Base-by-base conservation (phyloP, 2,329 filamentous ascomycete species). In the Nemania diffusa region DNA sequence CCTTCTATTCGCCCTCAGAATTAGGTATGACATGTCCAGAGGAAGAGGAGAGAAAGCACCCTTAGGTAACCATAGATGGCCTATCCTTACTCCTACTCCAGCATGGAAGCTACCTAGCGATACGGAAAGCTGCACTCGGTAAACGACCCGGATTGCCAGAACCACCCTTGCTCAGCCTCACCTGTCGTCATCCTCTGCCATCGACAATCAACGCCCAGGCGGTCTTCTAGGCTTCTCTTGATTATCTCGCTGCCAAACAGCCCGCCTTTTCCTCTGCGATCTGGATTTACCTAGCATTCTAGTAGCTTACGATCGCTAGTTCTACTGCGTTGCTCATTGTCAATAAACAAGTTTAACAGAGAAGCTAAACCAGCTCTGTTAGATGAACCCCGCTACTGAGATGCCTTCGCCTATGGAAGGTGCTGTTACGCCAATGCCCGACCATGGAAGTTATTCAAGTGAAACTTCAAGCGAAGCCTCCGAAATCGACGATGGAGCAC, bases 401-500 rank as follows among this genome's bases (percentile, higher is more conserved):
- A 68, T 69, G 65, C 20, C 57, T 13, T 57, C 57, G 2, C 53
- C 37, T 34, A 61, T 50, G 44, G 27, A 61, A 24, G 50, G 37
- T 15, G 51, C 51, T 22, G n/a, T 27, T 32, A 27, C 48, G 20
- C 50, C 52, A 3, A 24, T 55, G n/a, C 17, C 22, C n/a, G 44
- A 22, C 6, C 1, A 50, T 29, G 46, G 48, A 3, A 27, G 53
- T 20, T 58, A 58, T 27, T 61, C 29, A 22, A 64, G 51, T n/a
- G 65, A 59, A 26, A 64, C 61, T 27, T 61, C 29, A 22, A 64
- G 51, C 20, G 65, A 59, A 26, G 65, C 3, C n/a, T n/a, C 37
- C 9, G 40, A 37, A 22, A 17, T 26, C 5, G 52, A 67, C n/a
- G 8, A 64, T 44, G 50, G 13, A 34, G 17, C 20, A 44, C 4